Evolutionary conservation across 2,329 filamentous ascomycete genomes (phyloP).

Genomic region (Daldinia sp.): DNA sequence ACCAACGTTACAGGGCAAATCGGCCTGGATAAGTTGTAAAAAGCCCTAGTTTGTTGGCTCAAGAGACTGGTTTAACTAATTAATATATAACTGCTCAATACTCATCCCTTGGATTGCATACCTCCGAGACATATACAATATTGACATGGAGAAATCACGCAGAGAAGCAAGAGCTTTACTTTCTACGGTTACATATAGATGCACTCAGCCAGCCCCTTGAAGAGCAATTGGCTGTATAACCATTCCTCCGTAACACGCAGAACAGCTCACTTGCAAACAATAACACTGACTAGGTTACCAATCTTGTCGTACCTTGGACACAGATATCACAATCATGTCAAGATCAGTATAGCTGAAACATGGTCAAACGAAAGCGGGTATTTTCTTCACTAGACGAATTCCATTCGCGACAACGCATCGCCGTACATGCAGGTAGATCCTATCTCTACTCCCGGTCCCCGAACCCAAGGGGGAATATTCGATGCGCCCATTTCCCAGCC

Average conservation of each 20-base stretch:
- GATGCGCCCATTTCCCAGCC: background rate
- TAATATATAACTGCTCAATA: background rate
- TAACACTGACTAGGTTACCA: background rate
- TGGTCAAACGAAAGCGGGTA: slow-evolving; percentile 2
- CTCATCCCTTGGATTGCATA: background rate
- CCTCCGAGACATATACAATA: slow-evolving; percentile 4
- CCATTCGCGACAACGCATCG: slow-evolving; percentile 7
- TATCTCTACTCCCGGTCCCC: slow-evolving; percentile 4
- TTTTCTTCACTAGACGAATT: background rate
- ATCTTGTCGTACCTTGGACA: background rate
- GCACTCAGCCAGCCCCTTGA: background rate
- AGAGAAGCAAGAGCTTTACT: background rate
- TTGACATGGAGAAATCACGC: background rate
- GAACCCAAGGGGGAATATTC: slow-evolving; percentile 1
- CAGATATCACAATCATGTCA: background rate
- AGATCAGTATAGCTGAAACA: background rate
- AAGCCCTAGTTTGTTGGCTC: background rate
- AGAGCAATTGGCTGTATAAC: background rate
- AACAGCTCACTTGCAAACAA: background rate
- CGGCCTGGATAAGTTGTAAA: background rate
- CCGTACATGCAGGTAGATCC: slow-evolving; percentile 3
- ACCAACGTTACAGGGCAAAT: background rate
- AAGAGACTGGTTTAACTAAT: background rate
- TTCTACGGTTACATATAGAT: slow-evolving; percentile 6
- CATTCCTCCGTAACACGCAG: background rate